Conservation (phyloP, 2,329 filamentous ascomycete species). For the Aspergillus arachidicola region DNA sequence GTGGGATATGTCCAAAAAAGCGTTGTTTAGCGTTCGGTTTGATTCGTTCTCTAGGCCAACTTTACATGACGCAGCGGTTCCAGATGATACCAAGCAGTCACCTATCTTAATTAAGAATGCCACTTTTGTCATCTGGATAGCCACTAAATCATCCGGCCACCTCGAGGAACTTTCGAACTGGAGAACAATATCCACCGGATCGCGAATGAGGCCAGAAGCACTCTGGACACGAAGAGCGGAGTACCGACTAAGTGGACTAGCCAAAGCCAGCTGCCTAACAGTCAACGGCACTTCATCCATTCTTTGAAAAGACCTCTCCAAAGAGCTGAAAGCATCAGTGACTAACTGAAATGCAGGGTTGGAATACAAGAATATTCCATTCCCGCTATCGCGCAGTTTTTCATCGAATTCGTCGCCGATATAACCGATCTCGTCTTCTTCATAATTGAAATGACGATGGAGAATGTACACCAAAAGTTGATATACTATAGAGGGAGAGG, state of each 20-base stretch:
- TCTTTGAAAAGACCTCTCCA: conserved; percentile 76
- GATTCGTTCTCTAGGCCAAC: conserved; percentile 80
- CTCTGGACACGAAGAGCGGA: conserved; percentile 51
- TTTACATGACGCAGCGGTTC: conserved; percentile 64
- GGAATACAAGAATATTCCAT: conserved; percentile 46
- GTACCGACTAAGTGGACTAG: conserved; percentile 73
- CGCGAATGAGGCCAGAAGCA: conserved; percentile 23
- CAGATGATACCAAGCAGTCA: conserved; percentile 67
- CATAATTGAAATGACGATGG: conserved; percentile 66
- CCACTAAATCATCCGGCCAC: conserved; percentile 89
- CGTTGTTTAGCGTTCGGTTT: conserved; percentile 71
- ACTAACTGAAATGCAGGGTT: conserved; percentile 65
- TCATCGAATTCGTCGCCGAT: conserved; percentile 55
- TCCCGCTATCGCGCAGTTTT: conserved; percentile 33
- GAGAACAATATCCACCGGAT: conserved; percentile 75
- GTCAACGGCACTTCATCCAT: conserved; percentile 86
- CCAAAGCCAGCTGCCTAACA: conserved; percentile 75
- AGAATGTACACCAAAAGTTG: conserved; percentile 78
- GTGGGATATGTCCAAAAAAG: conserved; percentile 81
- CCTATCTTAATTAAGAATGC: conserved; percentile 79
- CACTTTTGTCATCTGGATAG: conserved; percentile 91
- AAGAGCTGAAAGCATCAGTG: conserved; percentile 68
- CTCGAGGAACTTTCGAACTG: conserved; percentile 91
- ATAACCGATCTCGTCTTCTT: conserved; percentile 56
- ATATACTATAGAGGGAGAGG: conserved; percentile 67